A percentile compares a stretch with the other conserved stretches of the same genome.
These are phyloP conservation scores for Zygotorulaspora florentina DNA, from an alignment of 805 yeast genomes.

Conservation along the genomic window DNA sequence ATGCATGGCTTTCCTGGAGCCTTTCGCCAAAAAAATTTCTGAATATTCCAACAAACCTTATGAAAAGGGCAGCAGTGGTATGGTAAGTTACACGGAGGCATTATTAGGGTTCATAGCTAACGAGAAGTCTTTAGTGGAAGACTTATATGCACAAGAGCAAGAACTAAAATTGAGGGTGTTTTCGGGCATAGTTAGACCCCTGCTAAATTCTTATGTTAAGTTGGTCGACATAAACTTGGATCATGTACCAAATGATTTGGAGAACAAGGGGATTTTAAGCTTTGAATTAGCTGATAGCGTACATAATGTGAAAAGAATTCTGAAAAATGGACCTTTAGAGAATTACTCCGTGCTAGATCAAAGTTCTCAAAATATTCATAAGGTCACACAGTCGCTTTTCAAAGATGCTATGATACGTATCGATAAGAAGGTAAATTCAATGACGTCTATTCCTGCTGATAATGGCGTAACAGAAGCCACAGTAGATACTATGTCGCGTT, in stretches of 20 bases:
- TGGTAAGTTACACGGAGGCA: slow-evolving; percentile 50
- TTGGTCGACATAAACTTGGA: slow-evolving; percentile 39
- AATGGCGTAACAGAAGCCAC: slow-evolving; percentile 67
- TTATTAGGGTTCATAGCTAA: slow-evolving; percentile 46
- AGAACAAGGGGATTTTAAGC: slow-evolving; percentile 47
- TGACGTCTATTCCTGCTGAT: slow-evolving; percentile 55
- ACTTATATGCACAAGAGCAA: slow-evolving; percentile 38
- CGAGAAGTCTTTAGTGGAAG: slow-evolving; percentile 46
- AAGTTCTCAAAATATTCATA: slow-evolving; percentile 25
- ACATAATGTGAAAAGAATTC: slow-evolving; percentile 34
- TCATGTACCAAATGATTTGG: slow-evolving; percentile 40
- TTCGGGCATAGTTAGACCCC: slow-evolving; percentile 33
- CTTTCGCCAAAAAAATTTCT: slow-evolving; percentile 41
- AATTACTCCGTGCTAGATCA: slow-evolving; percentile 21
- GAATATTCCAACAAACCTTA: slow-evolving; percentile 45
- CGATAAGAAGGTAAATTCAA: slow-evolving; percentile 45
- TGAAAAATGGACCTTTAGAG: slow-evolving; percentile 29
- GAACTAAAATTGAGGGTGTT: slow-evolving; percentile 30
- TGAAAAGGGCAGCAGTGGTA: slow-evolving; percentile 59
- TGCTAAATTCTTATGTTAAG: slow-evolving; percentile 38
- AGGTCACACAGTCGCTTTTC: slow-evolving; percentile 43
- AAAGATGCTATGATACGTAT: slow-evolving; percentile 54
- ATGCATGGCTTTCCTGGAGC: slow-evolving; percentile 44
- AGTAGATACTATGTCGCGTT: slow-evolving; percentile 64
- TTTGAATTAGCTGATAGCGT: slow-evolving; percentile 57